Evolutionary conservation across 148 eudicot species (phyloP).

Genomic region (Diospyros kaki): DNA sequence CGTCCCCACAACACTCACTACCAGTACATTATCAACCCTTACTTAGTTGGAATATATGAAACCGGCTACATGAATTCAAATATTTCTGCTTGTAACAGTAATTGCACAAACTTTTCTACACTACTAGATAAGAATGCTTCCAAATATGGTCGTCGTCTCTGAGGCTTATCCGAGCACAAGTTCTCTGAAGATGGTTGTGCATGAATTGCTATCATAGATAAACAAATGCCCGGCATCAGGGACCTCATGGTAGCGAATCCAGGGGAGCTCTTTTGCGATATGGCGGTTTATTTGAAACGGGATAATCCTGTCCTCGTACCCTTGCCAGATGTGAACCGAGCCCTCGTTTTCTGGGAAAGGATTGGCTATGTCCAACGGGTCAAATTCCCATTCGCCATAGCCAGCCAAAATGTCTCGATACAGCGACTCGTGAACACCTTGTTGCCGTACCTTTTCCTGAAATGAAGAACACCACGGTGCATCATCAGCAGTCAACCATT

Average conservation of each 20-base stretch:
- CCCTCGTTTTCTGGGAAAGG: constrained; percentile 64
- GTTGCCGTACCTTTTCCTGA: constrained; percentile 66
- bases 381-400: constrained; percentile 68
- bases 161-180: constrained; percentile 25
- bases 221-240: constrained; percentile 44
- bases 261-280: constrained; percentile 37
- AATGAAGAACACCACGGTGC: constrained; percentile 5
- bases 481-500: background rate
- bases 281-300: constrained; percentile 31
- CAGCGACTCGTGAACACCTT: constrained; percentile 59
- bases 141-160: too few species aligned
- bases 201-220: constrained; percentile 19
- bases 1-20: too few species aligned
- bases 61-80: too few species aligned
- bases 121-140: too few species aligned
- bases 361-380: constrained; percentile 45
- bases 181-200: constrained; percentile 49
- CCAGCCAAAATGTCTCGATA: constrained; percentile 62
- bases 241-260: constrained; percentile 50
- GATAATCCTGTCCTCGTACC: constrained; percentile 58
- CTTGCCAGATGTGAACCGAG: constrained; percentile 84
- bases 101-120: background rate
- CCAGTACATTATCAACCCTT: too few species aligned
- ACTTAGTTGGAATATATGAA: too few species aligned
- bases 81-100: too few species aligned